Base-by-base conservation (phyloP, 202 grass and related monocot species). In the Panicum hallii region DNA sequence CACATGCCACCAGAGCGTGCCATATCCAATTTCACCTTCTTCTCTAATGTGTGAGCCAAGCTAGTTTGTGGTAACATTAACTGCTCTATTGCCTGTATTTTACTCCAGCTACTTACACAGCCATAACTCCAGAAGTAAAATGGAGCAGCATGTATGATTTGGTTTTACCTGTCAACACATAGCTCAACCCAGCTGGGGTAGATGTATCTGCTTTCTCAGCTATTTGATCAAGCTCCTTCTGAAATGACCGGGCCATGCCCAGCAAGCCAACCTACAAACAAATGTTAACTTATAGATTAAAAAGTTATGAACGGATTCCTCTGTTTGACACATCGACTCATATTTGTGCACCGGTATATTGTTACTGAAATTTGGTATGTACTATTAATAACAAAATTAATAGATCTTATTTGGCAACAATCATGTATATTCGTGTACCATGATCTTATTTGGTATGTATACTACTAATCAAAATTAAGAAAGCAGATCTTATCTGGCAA, bases 181-280 rank as follows among this genome's bases (percentile, higher is more conserved):
- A 99, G 74, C 89, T 97, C 84, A 99, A 87, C 58, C 97, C 93
- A 85, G 91, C 84, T 12, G 97, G 91, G 23, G 91, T 97, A 79
- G 97, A 94, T 60, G 97, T 99, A 87, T 99, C 91, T 71, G 97
- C 93, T 84, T 88, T 95, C 82, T 94, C 93, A 44, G 97, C 97
- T 82, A 99, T 92, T 78, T 90, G 84, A 83, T 99, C 93, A 91
- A 99, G 97, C 72, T 99, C 97, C 79, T 87, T 96, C 70, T 99
- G 97, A 88, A 99, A 92, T 65, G 97, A 94, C n/a, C 97, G 83
- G 78, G 97, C 97, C 90, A 99, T 87, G 20, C 97, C 97, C 80
- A 99, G 78, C 63, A 99, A 91, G 14, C 97, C 97, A 90, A 99
- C 97, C 97, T 99, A 75, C 15, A 79, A 86, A 81, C 20, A 83